Percentiles rank a stretch among this genome's conserved stretches.
Evolutionary conservation across 1,284 basidiomycete genomes (phyloP).

Genomic region (Boletus subluridellus): DNA sequence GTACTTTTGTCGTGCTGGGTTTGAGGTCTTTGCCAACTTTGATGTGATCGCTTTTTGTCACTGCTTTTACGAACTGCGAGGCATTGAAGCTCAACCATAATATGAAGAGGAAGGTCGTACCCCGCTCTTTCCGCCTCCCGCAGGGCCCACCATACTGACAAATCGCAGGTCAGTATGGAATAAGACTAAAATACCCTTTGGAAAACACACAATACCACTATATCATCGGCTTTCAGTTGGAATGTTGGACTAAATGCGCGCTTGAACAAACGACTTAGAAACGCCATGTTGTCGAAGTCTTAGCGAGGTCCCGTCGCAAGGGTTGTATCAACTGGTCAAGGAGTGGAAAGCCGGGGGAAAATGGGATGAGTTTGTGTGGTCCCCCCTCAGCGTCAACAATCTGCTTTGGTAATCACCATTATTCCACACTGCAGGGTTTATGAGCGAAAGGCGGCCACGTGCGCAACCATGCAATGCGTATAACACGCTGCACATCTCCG

Average conservation of each 20-base stretch:
- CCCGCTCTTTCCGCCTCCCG: constrained; percentile 18
- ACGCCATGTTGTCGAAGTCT: background rate
- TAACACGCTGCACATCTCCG: too few relatives aligned
- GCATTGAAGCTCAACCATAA: background rate
- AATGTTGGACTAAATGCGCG: background rate
- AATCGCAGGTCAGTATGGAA: constrained; percentile 4
- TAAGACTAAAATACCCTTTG: background rate
- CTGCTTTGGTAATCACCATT: background rate
- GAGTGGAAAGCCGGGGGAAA: background rate
- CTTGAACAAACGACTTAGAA: background rate
- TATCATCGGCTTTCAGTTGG: constrained; percentile 8
- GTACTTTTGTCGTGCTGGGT: background rate
- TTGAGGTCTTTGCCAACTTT: background rate
- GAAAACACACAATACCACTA: constrained; percentile 23
- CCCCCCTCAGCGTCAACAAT: background rate
- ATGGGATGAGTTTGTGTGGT: background rate
- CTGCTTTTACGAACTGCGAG: constrained; percentile 14
- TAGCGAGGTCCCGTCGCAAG: background rate
- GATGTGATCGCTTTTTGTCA: background rate
- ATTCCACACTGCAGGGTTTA: background rate
- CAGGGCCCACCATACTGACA: constrained; percentile 20
- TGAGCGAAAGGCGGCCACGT: background rate
- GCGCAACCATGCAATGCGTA: too few relatives aligned
- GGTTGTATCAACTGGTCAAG: background rate
- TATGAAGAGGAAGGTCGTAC: constrained; percentile 8